Evolutionary conservation across 257 asterid genomes (phyloP).

Genomic region (Lavandula angustifolia): DNA sequence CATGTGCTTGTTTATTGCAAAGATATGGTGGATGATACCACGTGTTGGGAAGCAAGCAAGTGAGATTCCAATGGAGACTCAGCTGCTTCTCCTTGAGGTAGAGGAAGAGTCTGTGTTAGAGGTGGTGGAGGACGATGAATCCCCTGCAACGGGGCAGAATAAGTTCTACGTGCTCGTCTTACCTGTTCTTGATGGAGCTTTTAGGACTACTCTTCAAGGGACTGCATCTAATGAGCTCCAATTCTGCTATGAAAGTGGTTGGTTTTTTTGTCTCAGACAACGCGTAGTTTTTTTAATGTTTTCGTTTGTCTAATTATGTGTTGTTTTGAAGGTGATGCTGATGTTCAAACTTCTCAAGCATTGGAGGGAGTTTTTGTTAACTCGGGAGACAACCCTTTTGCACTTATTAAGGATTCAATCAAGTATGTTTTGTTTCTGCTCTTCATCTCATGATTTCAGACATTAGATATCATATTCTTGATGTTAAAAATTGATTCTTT

Average conservation of each 20-base stretch:
- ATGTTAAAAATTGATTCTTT: background rate
- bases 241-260: conserved; percentile 65
- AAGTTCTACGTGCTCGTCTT: conserved; percentile 52
- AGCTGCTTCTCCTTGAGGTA: conserved; percentile 62
- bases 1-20: conserved; percentile 53
- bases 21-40: conserved; percentile 84
- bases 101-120: conserved; percentile 43
- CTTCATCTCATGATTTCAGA: background rate
- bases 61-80: conserved; percentile 66
- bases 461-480: conserved; percentile 23
- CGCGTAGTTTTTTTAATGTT: background rate
- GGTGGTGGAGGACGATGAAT: conserved; percentile 23
- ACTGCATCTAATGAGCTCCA: conserved; percentile 49
- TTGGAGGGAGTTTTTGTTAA: conserved; percentile 47
- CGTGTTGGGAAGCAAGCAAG: conserved; percentile 51
- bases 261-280: conserved; percentile 14
- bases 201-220: conserved; percentile 63
- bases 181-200: conserved; percentile 64
- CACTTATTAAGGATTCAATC: conserved; percentile 53
- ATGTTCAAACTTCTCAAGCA: conserved; percentile 42
- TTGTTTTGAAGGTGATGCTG: conserved; percentile 40
- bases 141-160: conserved; percentile 15
- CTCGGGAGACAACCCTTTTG: conserved; percentile 57
- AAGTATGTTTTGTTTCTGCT: conserved; percentile 38
- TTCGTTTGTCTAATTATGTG: background rate